Conservation (phyloP, 768 basidiomycete genomes). For the Steccherinum ochraceum region DNA sequence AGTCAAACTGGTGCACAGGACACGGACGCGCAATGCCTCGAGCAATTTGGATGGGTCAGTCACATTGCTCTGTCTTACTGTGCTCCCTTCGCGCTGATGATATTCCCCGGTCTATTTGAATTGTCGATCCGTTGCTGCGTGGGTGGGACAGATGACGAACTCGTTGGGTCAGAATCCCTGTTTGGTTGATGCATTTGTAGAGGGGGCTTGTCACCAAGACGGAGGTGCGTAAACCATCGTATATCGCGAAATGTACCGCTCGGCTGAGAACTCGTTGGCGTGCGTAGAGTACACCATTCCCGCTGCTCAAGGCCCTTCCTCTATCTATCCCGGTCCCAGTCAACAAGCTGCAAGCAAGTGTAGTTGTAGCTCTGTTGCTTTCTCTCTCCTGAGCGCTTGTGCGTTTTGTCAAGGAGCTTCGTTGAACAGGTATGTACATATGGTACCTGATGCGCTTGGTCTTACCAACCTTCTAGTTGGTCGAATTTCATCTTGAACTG, state of each 20-base stretch:
- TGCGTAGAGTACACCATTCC: neutral
- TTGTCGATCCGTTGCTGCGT: neutral
- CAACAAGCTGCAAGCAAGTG: neutral
- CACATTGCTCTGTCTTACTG: neutral
- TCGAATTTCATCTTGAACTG: neutral
- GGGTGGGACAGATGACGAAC: neutral
- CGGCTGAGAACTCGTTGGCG: neutral
- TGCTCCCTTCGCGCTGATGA: too few species aligned
- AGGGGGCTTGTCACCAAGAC: neutral
- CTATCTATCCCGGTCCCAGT: neutral
- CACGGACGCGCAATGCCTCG: neutral
- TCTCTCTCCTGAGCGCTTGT: neutral
- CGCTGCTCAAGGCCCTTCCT: neutral
- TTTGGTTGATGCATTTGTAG: neutral
- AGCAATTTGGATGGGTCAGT: neutral
- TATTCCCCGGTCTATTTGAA: neutral
- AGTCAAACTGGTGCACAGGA: neutral
- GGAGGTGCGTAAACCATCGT: neutral
- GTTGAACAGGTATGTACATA: neutral
- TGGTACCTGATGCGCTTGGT: too few species aligned
- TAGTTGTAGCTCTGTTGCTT: neutral
- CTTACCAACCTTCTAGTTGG: too few species aligned
- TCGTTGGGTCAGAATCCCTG: neutral
- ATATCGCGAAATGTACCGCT: neutral
- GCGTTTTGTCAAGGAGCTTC: neutral